phyloP scores from a whole-genome alignment of 306 rosid species.

The Fragaria vesca region DNA sequence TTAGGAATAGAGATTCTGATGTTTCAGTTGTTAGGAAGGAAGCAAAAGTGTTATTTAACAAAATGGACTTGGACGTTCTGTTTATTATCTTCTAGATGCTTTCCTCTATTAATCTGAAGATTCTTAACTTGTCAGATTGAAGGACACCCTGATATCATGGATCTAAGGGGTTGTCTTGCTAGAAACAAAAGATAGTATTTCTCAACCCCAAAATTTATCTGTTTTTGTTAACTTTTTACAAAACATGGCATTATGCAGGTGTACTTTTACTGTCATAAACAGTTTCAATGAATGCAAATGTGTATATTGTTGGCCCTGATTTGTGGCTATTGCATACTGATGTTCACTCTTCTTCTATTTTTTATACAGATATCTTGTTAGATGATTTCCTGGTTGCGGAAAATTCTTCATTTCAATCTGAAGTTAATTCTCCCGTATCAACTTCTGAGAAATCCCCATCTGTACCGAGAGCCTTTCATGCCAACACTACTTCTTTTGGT shows the following conservation, averaged over 20 bases:
- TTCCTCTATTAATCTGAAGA: neutral
- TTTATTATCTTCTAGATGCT: slow-evolving; percentile 8
- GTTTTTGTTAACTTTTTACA: neutral
- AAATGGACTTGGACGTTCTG: slow-evolving; percentile 18
- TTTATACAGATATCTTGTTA: slow-evolving; percentile 66
- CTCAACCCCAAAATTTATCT: neutral
- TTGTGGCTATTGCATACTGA: neutral
- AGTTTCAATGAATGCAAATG: neutral
- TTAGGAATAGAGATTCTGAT: slow-evolving; percentile 9
- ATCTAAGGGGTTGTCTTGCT: neutral
- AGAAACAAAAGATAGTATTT: neutral
- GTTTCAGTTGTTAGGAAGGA: slow-evolving; percentile 21
- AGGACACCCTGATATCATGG: neutral
- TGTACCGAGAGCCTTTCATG: slow-evolving; percentile 43
- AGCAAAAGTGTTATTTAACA: slow-evolving; percentile 7
- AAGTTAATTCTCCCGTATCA: slow-evolving; percentile 43
- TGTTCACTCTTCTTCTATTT: neutral
- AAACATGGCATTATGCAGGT: neutral
- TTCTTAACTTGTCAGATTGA: neutral
- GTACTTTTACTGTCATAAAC: neutral
- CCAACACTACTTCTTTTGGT: slow-evolving; percentile 41
- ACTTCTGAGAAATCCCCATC: slow-evolving; percentile 64
- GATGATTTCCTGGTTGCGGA: slow-evolving; percentile 94
- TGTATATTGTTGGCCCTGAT: neutral
- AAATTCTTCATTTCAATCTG: slow-evolving; percentile 67